Evolutionary conservation across 2,329 filamentous ascomycete genomes (phyloP).

Genomic region (Exophiala sideris): DNA sequence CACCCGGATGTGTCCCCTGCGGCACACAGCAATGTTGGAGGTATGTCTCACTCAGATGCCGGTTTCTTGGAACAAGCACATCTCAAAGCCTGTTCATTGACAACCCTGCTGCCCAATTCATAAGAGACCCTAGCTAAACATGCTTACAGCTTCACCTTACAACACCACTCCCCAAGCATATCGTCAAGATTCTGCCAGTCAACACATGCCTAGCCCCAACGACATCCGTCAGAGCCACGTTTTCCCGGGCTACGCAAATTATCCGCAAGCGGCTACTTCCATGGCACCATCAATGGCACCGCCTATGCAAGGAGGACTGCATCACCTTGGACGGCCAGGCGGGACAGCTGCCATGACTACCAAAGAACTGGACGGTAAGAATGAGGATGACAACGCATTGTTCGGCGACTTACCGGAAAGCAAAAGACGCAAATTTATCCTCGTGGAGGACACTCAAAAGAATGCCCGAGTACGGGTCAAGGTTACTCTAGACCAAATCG

Average conservation of each 20-base stretch:
- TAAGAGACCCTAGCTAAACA: slow-evolving; percentile 1
- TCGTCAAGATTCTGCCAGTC: slow-evolving; percentile 20
- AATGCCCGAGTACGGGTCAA: slow-evolving; percentile 80
- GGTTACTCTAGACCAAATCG: slow-evolving; percentile 87
- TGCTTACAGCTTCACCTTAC: slow-evolving; percentile 23
- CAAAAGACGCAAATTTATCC: slow-evolving; percentile 93
- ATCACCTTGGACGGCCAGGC: slow-evolving; percentile 32
- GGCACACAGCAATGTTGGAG: slow-evolving; percentile 71
- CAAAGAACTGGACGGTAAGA: slow-evolving; percentile 19
- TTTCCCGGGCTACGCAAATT: slow-evolving; percentile 68
- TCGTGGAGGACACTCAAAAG: slow-evolving; percentile 84
- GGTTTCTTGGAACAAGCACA: too few relatives aligned
- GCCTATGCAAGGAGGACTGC: slow-evolving; percentile 58
- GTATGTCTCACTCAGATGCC: slow-evolving; percentile 72
- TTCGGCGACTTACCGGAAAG: slow-evolving; percentile 86
- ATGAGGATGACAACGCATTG: slow-evolving; percentile 62
- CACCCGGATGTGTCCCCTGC: slow-evolving; percentile 63
- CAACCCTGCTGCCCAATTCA: not conserved
- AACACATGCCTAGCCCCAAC: slow-evolving; percentile 45
- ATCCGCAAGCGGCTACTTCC: slow-evolving; percentile 52
- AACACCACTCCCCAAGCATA: slow-evolving; percentile 24
- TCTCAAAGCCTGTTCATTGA: too few relatives aligned
- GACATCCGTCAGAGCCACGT: slow-evolving; percentile 72
- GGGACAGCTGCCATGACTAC: slow-evolving; percentile 29
- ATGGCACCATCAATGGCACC: slow-evolving; percentile 62